Evolutionary conservation across 495 filamentous ascomycete genomes (phyloP), one percentile per base, ranked within the genome.

Genomic region (Aspergillus bertholletiae): DNA sequence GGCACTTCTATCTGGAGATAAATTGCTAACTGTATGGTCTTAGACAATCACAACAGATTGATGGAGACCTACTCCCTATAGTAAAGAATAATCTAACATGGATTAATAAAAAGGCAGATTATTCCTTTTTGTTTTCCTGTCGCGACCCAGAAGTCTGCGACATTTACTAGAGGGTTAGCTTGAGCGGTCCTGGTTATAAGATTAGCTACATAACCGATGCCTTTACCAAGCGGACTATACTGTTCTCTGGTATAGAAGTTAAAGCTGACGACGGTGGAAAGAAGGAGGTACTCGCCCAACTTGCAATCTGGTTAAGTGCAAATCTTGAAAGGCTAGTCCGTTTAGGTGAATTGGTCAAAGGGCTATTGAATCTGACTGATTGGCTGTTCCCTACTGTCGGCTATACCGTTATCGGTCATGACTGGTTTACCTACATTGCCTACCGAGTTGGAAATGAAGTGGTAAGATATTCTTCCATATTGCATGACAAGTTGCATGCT

Each of bases 11-110:
- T 17, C 34, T 37, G 15, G 5, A 37, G 46, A 32, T 20, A 5
- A n/a, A 18, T 22, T 11, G 24, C 27, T 49, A 32, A 32, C 8
- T 49, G n/a, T 26, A 49, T 5, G 34, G 3, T 37, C 7, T 26
- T 49, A 21, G 46, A 22, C 46, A 49, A 32, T 49, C 26, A 21
- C 46, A 49, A 34, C 46, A 49, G 46, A 49, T 49, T 34, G 26
- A 49, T 20, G 15, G 26, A 20, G 21, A 26, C 26, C 13, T 49
- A 15, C 46, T 49, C n/a, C 46, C 46, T 20, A 49, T 27, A 49
- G 28, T 32, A 32, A 49, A 34, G 21, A 49, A 34, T 20, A 32
- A 27, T 49, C 46, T 49, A 9, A 34, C 26, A 18, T 17, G 34
- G 18, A 30, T 49, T 49, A 49, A 32, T 26, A 49, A 49, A 32